Evolutionary conservation across 345 rosid genomes (phyloP), one percentile per base, ranked within the genome.

Genomic region (Eucalyptus marginata): DNA sequence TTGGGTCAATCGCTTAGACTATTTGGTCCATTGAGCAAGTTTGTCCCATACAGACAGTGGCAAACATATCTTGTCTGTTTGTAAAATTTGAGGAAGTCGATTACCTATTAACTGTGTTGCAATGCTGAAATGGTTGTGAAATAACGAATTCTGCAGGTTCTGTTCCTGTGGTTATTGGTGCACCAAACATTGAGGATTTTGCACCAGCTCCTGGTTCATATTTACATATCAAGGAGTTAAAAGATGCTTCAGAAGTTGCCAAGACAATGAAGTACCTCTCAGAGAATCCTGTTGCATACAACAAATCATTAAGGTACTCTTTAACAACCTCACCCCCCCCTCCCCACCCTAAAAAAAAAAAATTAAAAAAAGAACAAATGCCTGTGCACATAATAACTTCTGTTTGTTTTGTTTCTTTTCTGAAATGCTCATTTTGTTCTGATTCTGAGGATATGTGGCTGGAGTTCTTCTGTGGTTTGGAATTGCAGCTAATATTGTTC

Each of bases 121-220:
- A 86, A 58, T 76, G 83, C 46, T 36, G 47, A 76, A 76, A 76
- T 20, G 46, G 68, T 40, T 88, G 20, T 81, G 90, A 51, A 12
- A 49, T 87, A 27, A 62, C 2, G 88, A 50, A 62, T 71, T 40
- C 93, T 81, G 62, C 89, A 98, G 99, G 99, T 91, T 91, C 99
- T 4, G 89, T 98, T 47, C 99, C 99, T 8, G 96, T 98, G 89
- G 99, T 97, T 86, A 93, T 97, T 88, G 99, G 99, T 89, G 95
- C 99, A 88, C 99, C 99, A 58, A 98, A 97, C 89, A 97, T 96
- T 84, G 93, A 94, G 92, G 99, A 98, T 18, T 98, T 94, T 93
- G 94, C 99, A 49, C 99, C 99, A 87, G 86, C 93, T 88, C 91
- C 88, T 17, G 93, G 92, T 84, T 94, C 98, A 51, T 15, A 95